Evolutionary conservation across 768 basidiomycete genomes (phyloP).

Genomic region (Psilocybe azurescens): DNA sequence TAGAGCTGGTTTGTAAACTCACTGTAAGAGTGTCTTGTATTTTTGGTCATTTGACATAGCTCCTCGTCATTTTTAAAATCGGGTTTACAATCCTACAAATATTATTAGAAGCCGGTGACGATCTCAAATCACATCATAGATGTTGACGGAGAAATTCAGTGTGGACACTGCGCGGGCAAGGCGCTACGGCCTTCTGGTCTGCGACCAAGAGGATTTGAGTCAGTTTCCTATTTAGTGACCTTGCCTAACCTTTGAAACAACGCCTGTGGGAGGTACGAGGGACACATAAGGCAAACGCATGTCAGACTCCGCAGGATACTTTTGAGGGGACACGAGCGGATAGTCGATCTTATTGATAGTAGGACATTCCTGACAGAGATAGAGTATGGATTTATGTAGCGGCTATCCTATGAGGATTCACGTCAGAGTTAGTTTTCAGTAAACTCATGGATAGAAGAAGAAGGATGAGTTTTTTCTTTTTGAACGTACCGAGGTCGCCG

Average conservation of each 20-base stretch:
- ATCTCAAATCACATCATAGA: background rate
- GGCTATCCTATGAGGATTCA: conserved; percentile 2
- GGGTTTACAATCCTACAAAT: background rate
- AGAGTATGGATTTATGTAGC: background rate
- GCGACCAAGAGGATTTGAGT: background rate
- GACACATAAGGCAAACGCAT: background rate
- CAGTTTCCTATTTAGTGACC: background rate
- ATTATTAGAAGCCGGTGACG: background rate
- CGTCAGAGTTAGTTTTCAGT: conserved; percentile 2
- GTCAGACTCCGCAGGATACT: background rate
- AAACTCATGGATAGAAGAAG: conserved; percentile 4
- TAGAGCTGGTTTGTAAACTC: background rate
- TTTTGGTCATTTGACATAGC: background rate
- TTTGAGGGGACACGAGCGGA: background rate
- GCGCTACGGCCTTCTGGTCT: background rate
- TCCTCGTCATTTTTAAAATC: background rate
- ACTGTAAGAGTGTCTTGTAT: background rate
- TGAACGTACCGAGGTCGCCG: conserved; percentile 5
- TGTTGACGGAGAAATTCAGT: background rate
- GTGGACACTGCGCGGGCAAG: background rate
- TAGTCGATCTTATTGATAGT: background rate
- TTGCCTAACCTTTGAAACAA: background rate
- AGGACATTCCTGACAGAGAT: background rate
- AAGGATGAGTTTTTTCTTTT: background rate
- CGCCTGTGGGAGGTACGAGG: background rate